Evolutionary conservation across 208 protist species (phyloP), one percentile per base, ranked within the genome.

Genomic region (Leishmania guyanensis): DNA sequence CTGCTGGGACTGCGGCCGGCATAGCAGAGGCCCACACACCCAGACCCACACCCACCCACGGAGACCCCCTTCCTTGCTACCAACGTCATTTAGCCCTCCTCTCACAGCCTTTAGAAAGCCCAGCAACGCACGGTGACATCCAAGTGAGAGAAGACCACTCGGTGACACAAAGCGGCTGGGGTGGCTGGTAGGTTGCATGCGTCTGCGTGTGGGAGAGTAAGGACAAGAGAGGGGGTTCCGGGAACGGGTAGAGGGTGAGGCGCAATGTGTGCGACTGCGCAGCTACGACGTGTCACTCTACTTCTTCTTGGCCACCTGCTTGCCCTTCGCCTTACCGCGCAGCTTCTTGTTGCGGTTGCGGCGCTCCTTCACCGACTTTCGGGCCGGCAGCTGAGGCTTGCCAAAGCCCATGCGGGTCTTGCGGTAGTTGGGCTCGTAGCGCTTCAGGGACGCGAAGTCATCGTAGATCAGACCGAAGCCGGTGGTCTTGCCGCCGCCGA

Each of bases 381-480:
- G 97, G 53, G 97, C 97, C 76, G 89, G 90, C 50, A 92, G 91
- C 82, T 88, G 89, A 82, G 89, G 91, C 90, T 96, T 98, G 77
- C 90, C 93, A 81, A 99, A 91, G 85, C 96, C 98, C 75, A 98
- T 93, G 83, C 99, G 97, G 43, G 96, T 87, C 80, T 99, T 97
- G 85, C 98, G 94, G 98, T 99, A 99, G 90, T 99, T 99, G 83
- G 99, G 98, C 95, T 99, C 99, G 85, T 97, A 97, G 87, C 98
- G 96, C 95, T 99, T 99, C 79, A 97, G 81, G 71, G 90, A 88
- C 79, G 92, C 95, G 83, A 98, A 82, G 89, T 91, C 95, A 88
- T 99, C 99, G 94, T 99, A 99, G 97, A 99, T 99, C 78, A 99
- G 91, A 88, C 98, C 98, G 86, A 99, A 99, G 85, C 99, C 99